Evolutionary conservation across 1,284 basidiomycete genomes (phyloP).

Genomic region (Trametes versicolor): DNA sequence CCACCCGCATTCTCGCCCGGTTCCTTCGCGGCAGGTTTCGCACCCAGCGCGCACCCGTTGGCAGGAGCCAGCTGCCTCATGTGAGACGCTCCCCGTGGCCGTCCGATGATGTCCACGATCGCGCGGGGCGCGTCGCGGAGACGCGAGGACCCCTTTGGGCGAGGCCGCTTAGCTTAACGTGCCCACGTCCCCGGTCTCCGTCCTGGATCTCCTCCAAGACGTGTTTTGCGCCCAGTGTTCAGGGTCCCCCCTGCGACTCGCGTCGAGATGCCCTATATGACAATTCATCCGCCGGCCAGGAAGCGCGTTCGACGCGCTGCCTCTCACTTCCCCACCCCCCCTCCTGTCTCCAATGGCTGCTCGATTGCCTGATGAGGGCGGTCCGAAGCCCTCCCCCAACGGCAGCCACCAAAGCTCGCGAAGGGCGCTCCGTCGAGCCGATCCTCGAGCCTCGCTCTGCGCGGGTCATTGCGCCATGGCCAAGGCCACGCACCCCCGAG

Average conservation of each 20-base stretch:
- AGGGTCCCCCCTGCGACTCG: slow-evolving; percentile 17
- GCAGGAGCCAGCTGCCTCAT: background rate
- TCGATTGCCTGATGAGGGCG: slow-evolving; percentile 16
- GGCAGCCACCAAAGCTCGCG: slow-evolving; percentile 6
- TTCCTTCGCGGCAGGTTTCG: background rate
- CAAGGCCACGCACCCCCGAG: slow-evolving; percentile 8
- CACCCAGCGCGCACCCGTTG: background rate
- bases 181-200: background rate
- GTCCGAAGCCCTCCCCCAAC: background rate
- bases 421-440: slow-evolving; percentile 19
- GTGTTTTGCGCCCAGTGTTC: slow-evolving; percentile 4
- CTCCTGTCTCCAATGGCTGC: slow-evolving; percentile 6
- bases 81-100: slow-evolving; percentile 1
- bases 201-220: slow-evolving; percentile 6
- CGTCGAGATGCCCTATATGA: slow-evolving; percentile 19
- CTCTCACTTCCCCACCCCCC: slow-evolving; percentile 10
- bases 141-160: slow-evolving; percentile 5
- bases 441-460: slow-evolving; percentile 19
- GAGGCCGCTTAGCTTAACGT: too few species aligned
- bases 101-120: background rate
- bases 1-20: background rate
- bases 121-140: background rate
- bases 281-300: slow-evolving; percentile 11
- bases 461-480: slow-evolving; percentile 13
- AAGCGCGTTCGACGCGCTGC: slow-evolving; percentile 9